A percentile compares a stretch with the other conserved stretches of the same genome.
phyloP scores from a whole-genome alignment of 2,329 filamentous ascomycete species.

The Sporothrix luriei region DNA sequence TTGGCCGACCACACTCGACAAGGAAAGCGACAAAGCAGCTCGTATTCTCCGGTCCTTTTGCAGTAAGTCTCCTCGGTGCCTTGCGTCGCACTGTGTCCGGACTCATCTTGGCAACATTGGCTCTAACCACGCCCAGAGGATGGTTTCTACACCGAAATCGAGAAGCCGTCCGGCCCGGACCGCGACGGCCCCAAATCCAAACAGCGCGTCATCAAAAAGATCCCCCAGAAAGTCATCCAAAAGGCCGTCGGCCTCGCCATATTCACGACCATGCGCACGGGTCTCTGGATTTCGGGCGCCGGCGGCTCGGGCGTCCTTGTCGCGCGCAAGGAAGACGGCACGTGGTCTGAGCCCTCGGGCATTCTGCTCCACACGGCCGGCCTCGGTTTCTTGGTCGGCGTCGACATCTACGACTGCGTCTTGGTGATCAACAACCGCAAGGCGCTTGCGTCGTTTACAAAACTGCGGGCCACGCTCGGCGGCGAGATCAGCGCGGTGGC shows the following conservation, averaged over 20 bases:
- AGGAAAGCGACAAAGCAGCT: constrained; percentile 75
- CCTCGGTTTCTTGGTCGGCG: constrained; percentile 76
- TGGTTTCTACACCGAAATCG: constrained; percentile 51
- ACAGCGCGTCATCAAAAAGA: constrained; percentile 56
- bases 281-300: constrained; percentile 58
- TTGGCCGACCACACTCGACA: constrained; percentile 73
- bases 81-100: background rate
- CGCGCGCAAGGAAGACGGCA: constrained; percentile 57
- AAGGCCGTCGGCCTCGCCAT: constrained; percentile 70
- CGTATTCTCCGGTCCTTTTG: constrained; percentile 74
- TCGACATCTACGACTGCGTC: constrained; percentile 89
- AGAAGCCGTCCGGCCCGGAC: constrained; percentile 37
- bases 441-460: constrained; percentile 76
- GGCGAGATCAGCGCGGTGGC: constrained; percentile 77
- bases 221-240: constrained; percentile 62
- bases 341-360: constrained; percentile 77
- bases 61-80: constrained; percentile 44
- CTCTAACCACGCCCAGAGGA: constrained; percentile 47
- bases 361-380: constrained; percentile 81
- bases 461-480: constrained; percentile 73
- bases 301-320: constrained; percentile 63
- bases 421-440: constrained; percentile 79
- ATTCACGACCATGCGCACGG: constrained; percentile 66
- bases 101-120: background rate
- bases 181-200: constrained; percentile 34